A percentile compares a stretch with the other conserved stretches of the same genome.
Evolutionary conservation across 352 stramenopile genomes (phyloP).

Genomic region (Peronospora tabacina): DNA sequence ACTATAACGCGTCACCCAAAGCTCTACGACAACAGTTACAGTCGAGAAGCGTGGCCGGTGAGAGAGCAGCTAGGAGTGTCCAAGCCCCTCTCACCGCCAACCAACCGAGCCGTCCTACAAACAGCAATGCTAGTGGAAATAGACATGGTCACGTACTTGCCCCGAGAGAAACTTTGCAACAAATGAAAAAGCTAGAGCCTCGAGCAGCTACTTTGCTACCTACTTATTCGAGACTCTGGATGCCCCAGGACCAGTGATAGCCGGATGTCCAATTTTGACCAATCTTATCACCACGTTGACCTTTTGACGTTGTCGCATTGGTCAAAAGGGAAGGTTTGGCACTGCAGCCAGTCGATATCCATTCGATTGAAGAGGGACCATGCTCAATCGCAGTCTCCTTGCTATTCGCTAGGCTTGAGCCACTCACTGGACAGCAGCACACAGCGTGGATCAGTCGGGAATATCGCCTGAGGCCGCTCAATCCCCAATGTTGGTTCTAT

Average conservation of each 20-base stretch:
- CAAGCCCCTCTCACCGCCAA: conserved; percentile 1
- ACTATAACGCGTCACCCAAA: conserved; percentile 37
- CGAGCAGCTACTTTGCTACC: not conserved
- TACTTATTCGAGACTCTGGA: too few species aligned
- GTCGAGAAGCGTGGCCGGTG: conserved; percentile 9
- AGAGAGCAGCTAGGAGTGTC: not conserved
- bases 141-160: conserved; percentile 63
- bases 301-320: conserved; percentile 6
- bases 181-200: conserved; percentile 31
- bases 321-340: conserved; percentile 15
- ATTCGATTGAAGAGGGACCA: conserved; percentile 10
- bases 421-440: conserved; percentile 3
- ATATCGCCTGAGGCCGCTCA: conserved; percentile 7
- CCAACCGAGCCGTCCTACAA: conserved; percentile 15
- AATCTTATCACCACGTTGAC: not conserved
- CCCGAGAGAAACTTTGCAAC: conserved; percentile 83
- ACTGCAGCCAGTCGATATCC: conserved; percentile 32
- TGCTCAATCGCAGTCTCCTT: not conserved
- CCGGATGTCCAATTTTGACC: not conserved
- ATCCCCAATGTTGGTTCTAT: conserved; percentile 95
- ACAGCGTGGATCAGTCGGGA: conserved; percentile 27
- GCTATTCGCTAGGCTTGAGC: conserved; percentile 4
- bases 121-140: conserved; percentile 8
- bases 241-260: conserved; percentile 44
- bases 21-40: conserved; percentile 15